phyloP scores from a whole-genome alignment of 768 basidiomycete species.

The Macrocybe gigantea region DNA sequence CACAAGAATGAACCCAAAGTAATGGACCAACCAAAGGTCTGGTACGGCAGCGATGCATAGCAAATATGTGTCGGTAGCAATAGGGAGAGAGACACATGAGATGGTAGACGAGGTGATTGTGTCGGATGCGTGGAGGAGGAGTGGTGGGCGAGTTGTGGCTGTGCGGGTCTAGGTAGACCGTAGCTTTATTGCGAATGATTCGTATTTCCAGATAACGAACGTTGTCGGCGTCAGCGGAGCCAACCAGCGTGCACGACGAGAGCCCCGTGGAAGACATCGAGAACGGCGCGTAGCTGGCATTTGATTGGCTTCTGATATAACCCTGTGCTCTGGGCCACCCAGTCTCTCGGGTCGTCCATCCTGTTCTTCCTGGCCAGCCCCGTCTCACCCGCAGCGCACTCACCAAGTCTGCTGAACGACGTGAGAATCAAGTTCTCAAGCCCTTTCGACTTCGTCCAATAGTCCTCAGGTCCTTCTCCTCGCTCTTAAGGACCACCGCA shows the following conservation, averaged over 20 bases:
- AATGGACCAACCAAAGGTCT: conserved; percentile 17
- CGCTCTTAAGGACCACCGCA: no score
- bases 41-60: conserved; percentile 11
- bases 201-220: no score
- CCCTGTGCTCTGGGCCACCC: conserved; percentile 26
- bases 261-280: no score
- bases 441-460: neutral
- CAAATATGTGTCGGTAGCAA: neutral
- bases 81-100: neutral
- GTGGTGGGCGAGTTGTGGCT: conserved; percentile 8
- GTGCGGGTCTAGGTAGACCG: conserved; percentile 2
- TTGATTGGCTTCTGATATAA: conserved; percentile 16
- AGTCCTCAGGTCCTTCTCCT: no score
- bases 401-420: conserved; percentile 6
- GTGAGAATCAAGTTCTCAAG: conserved; percentile 17
- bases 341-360: conserved; percentile 33
- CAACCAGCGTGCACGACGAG: no score
- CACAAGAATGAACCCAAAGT: conserved; percentile 11
- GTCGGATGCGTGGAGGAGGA: neutral
- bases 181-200: no score
- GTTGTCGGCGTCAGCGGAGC: no score
- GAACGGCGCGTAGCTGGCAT: conserved; percentile 7
- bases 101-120: neutral
- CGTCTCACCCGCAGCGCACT: conserved; percentile 10
- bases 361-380: conserved; percentile 17